Base-by-base conservation (phyloP, 140 eudicot species). In the Cichorium intybus region DNA sequence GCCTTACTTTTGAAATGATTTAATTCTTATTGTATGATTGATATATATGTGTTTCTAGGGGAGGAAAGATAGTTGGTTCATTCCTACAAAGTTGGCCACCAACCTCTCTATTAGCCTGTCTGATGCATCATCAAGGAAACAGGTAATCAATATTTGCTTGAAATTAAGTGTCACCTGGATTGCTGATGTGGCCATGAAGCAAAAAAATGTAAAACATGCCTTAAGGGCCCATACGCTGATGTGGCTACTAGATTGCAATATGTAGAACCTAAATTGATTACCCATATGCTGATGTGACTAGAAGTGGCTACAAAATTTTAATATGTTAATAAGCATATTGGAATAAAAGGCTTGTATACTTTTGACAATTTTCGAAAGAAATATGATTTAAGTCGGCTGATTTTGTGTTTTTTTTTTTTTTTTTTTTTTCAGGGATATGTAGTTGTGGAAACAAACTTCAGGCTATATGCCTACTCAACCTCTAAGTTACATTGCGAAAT, bases 61-160 rank as follows among this genome's bases (percentile, higher is more conserved):
- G 21, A 85, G 88, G 86, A 92, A 81, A 70, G 99, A 92, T 55
- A 81, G 99, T 70, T 92, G 99, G 99, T 92, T 92, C 64, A 79
- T 92, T 66, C 99, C 96, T 22, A 88, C 99, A 12, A 88, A 92
- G 69, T 63, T 92, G 54, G 96, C 95, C 52, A 92, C 96, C 49
- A 88, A 89, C 51, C 96, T 92, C 68, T 92, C 98, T 43, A 89
- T 88, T 56, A 88, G 98, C 73, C 64, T 92, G 66, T 82, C 98
- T n/a, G 98, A 92, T 73, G 67, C 93, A 61, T 72, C 99, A 37
- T 76, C 95, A 51, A 85, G 95, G 71, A 92, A 88, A 60, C 86
- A 85, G 96, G 96, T 92, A 82, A n/a, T n/a, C n/a, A 20, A 8
- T 37, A 37, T 37, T n/a, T n/a, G n/a, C n/a, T n/a, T n/a, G n/a